A percentile compares a stretch with the other conserved stretches of the same genome.
Conservation (phyloP, 495 filamentous ascomycete species). For the Lophium mytilinum region DNA sequence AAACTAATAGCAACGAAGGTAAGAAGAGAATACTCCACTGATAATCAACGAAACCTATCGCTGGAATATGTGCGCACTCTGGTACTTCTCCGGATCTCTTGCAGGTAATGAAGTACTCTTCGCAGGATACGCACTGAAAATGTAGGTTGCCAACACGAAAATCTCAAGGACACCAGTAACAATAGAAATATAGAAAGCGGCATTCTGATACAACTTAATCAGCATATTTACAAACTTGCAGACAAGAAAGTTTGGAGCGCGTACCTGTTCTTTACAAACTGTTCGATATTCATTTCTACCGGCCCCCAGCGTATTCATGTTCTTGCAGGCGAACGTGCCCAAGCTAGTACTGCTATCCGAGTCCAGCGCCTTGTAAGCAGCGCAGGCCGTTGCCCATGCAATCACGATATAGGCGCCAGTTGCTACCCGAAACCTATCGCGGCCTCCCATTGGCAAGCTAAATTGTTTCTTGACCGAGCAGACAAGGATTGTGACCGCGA, state of each 20-base stretch:
- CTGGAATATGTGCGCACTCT: no score
- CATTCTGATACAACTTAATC: background rate
- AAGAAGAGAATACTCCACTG: no score
- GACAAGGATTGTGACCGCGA: background rate
- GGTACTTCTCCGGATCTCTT: background rate
- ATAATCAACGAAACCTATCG: no score
- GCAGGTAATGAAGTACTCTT: background rate
- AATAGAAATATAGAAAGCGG: background rate
- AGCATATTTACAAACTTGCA: background rate
- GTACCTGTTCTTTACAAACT: background rate
- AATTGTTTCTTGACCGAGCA: background rate
- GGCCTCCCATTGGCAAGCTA: background rate
- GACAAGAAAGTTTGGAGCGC: background rate
- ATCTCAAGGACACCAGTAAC: background rate
- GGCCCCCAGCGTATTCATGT: background rate
- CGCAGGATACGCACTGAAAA: background rate
- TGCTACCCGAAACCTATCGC: background rate
- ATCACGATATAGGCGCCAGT: background rate
- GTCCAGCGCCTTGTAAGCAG: background rate
- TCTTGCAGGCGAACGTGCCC: background rate
- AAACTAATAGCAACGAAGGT: no score
- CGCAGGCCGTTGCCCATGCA: background rate
- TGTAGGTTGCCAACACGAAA: background rate
- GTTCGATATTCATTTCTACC: background rate
- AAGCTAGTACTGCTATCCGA: background rate